Base-by-base conservation (phyloP, 2,329 filamentous ascomycete genomes). In the Trichoderma cornu-damae region DNA sequence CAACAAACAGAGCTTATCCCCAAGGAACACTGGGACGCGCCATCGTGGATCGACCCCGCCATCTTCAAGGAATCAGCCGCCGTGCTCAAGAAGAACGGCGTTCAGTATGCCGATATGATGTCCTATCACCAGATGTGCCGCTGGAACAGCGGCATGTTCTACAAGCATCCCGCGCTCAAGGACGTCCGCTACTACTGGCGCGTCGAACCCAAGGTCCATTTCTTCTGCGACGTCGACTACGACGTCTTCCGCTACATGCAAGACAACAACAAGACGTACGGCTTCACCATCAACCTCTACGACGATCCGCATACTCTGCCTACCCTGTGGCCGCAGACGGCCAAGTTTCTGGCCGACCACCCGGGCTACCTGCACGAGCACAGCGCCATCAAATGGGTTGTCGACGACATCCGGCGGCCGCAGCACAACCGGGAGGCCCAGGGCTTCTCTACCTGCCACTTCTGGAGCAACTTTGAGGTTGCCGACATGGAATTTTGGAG, bases 121-220 rank as follows among this genome's bases (percentile, higher is more conserved):
- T 96, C 91, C 48, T 99, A 99, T 75, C 93, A 97, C 74, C 89
- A 97, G 70, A 99, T 99, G 94, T 99, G 94, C 71, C 86, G 94
- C 57, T 99, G 94, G 94, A 99, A 99, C 77, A 95, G 89, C 68
- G 94, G 94, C 68, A 81, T 97, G 73, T 99, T 99, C 79, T 96
- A 96, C 79, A 91, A 94, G 69, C 94, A 99, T 73, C 90, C 91
- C 0, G 92, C 91, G 0, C 82, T 99, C 57, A 79, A 85, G 63
- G 75, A 94, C 66, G 84, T 82, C 62, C 89, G 90, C 64, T 99
- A 90, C 79, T 99, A 99, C 79, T 99, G 94, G 94, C 89, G 94
- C 59, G 94, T 99, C 47, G 94, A 99, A 72, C 94, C 94, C 52
- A 96, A 97, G 64, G 94, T 99, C 42, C 91, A 96, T 74, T 99